These are phyloP conservation scores for Suillus alpinus DNA, from an alignment of 768 basidiomycete species.

Conservation along the genomic window DNA sequence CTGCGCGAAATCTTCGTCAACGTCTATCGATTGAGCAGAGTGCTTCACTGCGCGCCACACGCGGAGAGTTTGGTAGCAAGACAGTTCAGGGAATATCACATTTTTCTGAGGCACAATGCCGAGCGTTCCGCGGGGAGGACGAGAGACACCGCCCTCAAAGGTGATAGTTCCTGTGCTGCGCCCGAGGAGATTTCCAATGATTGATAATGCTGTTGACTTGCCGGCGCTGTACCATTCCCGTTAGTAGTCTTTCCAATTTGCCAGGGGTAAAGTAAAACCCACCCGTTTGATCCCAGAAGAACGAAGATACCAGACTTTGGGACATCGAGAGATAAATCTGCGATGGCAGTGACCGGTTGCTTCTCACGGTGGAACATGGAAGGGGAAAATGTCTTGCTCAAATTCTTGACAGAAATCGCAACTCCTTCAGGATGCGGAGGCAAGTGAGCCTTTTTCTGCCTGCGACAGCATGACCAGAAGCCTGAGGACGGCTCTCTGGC, in stretches of 20 bases:
- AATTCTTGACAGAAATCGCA: slow-evolving; percentile 61
- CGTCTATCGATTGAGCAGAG: slow-evolving; percentile 38
- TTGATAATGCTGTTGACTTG: slow-evolving; percentile 70
- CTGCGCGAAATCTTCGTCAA: slow-evolving; percentile 59
- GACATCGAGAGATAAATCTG: slow-evolving; percentile 63
- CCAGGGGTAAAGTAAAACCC: slow-evolving; percentile 3
- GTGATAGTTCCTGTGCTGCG: slow-evolving; percentile 57
- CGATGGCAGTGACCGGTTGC: slow-evolving; percentile 55
- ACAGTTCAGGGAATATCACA: slow-evolving; percentile 73
- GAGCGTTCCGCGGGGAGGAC: slow-evolving; percentile 60
- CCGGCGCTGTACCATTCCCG: slow-evolving; percentile 51
- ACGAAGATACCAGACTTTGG: slow-evolving; percentile 78
- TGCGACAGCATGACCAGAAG: slow-evolving; percentile 23
- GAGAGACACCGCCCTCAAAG: slow-evolving; percentile 49
- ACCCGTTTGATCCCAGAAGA: slow-evolving; percentile 72
- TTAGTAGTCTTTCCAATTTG: neutral
- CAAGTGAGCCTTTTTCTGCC: slow-evolving; percentile 11
- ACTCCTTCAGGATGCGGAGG: slow-evolving; percentile 35
- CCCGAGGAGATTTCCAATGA: slow-evolving; percentile 61
- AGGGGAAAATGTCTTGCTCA: slow-evolving; percentile 56
- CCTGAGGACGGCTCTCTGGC: slow-evolving; percentile 37
- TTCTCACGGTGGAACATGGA: slow-evolving; percentile 48
- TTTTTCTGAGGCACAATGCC: slow-evolving; percentile 85
- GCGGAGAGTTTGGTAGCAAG: slow-evolving; percentile 68
- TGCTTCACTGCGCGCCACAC: slow-evolving; percentile 75